Evolutionary conservation across 257 asterid genomes (phyloP).

Genomic region (Nicotiana attenuata): DNA sequence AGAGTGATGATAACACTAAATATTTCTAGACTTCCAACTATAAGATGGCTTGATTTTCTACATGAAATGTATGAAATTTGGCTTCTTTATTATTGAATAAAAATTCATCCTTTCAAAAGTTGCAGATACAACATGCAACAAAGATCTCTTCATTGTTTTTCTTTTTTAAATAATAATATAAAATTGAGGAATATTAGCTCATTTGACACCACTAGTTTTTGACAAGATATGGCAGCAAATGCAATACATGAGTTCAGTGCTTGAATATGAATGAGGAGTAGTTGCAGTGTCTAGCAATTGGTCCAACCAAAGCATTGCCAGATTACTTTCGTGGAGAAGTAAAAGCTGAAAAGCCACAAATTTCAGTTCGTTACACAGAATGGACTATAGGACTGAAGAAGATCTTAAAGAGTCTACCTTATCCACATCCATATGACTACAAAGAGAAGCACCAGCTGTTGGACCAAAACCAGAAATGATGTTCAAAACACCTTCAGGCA

Average conservation of each 20-base stretch:
- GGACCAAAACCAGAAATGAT: constrained; percentile 88
- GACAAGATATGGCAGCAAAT: neutral
- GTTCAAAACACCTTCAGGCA: constrained; percentile 85
- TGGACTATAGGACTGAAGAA: neutral
- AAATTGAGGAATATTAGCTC: neutral
- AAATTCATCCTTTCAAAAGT: neutral
- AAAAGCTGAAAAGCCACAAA: neutral
- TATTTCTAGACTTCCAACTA: neutral
- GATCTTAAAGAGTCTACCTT: constrained; percentile 46
- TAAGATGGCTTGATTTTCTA: neutral
- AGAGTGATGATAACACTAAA: neutral
- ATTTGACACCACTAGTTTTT: neutral
- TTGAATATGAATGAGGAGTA: neutral
- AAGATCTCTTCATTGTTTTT: neutral
- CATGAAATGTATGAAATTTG: neutral
- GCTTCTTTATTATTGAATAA: neutral
- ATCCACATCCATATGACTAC: constrained; percentile 97
- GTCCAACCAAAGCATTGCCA: neutral
- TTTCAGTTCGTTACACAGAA: constrained; percentile 3
- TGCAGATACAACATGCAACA: neutral
- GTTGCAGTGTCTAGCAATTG: neutral
- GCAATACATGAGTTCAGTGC: neutral
- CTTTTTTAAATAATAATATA: neutral
- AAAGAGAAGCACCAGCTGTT: constrained; percentile 93
- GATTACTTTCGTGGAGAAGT: neutral